Conservation (phyloP, 2,329 filamentous ascomycete genomes). For the Trichophyton verrucosum region DNA sequence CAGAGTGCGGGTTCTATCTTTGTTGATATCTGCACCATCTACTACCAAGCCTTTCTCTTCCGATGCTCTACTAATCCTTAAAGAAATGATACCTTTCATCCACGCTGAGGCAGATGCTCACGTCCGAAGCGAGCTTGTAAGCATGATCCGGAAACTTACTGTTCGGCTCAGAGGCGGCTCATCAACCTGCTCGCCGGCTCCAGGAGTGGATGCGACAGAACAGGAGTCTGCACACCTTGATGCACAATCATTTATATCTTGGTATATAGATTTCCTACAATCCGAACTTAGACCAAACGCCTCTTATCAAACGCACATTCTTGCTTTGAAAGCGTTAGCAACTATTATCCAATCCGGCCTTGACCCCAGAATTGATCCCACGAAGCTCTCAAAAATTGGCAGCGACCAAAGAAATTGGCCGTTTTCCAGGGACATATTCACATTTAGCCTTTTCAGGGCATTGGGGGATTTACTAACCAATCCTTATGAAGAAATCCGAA, state of each 20-base stretch:
- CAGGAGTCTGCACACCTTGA: neutral
- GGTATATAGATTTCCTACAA: constrained; percentile 62
- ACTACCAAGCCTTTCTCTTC: constrained; percentile 60
- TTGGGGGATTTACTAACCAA: constrained; percentile 73
- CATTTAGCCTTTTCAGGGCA: constrained; percentile 34
- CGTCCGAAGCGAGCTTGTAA: constrained; percentile 67
- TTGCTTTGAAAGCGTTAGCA: constrained; percentile 58
- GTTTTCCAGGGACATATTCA: constrained; percentile 35
- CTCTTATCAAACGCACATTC: constrained; percentile 82
- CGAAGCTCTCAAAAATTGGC: constrained; percentile 36
- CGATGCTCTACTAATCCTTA: constrained; percentile 50
- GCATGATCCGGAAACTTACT: constrained; percentile 62
- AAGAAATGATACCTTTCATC: constrained; percentile 54
- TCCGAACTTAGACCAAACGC: constrained; percentile 65
- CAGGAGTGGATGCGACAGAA: neutral
- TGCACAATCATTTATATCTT: constrained; percentile 47
- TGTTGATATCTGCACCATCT: constrained; percentile 63
- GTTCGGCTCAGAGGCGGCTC: constrained; percentile 58
- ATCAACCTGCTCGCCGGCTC: neutral
- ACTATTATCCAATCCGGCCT: constrained; percentile 57
- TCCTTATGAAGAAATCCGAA: constrained; percentile 84
- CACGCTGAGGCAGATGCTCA: constrained; percentile 79
- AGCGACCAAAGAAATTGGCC: constrained; percentile 40
- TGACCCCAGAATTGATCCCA: constrained; percentile 37
- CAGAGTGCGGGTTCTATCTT: constrained; percentile 66